Conservation (phyloP, 305 asterid genomes). For the Salvia sclarea region DNA sequence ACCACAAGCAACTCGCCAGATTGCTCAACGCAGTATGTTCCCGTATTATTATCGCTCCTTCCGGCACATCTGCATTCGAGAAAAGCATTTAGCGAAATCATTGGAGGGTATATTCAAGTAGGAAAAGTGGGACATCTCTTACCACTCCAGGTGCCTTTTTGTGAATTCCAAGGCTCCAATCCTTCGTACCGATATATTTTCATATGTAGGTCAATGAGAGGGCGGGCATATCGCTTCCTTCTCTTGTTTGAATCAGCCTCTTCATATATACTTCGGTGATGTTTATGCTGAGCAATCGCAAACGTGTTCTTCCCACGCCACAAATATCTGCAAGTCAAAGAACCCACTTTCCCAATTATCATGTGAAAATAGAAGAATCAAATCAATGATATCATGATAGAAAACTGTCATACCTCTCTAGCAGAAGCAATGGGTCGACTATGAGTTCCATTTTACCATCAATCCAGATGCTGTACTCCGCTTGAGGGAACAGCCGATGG, state of each 20-base stretch:
- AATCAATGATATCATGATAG: conserved; percentile 5
- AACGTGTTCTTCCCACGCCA: conserved; percentile 93
- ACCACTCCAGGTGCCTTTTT: conserved; percentile 69
- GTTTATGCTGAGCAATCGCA: conserved; percentile 97
- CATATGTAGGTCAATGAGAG: conserved; percentile 86
- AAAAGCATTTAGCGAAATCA: not conserved
- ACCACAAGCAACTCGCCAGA: conserved; percentile 96
- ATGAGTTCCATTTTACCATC: conserved; percentile 99
- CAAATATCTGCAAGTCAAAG: conserved; percentile 58
- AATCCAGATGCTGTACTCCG: conserved; percentile 94
- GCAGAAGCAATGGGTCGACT: conserved; percentile 88
- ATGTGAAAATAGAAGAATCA: conserved; percentile 13
- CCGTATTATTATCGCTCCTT: conserved; percentile 93
- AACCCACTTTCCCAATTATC: not conserved
- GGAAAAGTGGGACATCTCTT: conserved; percentile 1
- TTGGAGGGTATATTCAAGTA: not conserved
- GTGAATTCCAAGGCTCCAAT: conserved; percentile 80
- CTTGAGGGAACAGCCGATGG: conserved; percentile 89
- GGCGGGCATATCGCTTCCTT: conserved; percentile 96
- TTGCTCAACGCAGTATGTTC: conserved; percentile 82
- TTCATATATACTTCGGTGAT: conserved; percentile 75
- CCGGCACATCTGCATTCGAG: conserved; percentile 82
- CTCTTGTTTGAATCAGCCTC: conserved; percentile 95
- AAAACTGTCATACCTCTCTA: conserved; percentile 70
- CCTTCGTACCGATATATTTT: conserved; percentile 84